Percentiles rank a stretch among this genome's conserved stretches.
Conservation (phyloP, 2,329 filamentous ascomycete species). For the Neospermospora avenae region DNA sequence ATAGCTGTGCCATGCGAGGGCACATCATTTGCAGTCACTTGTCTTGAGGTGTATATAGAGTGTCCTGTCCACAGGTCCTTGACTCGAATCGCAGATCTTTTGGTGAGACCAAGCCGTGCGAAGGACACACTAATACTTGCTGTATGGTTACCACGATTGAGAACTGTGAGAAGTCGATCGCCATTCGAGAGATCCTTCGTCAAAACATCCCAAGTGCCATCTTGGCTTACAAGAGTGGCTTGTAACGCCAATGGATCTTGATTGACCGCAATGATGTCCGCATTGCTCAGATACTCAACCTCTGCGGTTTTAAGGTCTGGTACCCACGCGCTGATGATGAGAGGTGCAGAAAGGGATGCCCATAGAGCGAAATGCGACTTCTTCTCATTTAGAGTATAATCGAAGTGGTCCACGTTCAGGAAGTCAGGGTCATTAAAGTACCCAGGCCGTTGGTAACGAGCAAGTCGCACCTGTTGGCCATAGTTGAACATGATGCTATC, state of each 20-base stretch:
- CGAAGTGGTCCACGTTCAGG: slow-evolving; percentile 30
- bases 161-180: slow-evolving; percentile 45
- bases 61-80: slow-evolving; percentile 45
- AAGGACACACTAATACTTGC: slow-evolving; percentile 34
- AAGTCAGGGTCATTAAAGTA: slow-evolving; percentile 37
- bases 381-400: slow-evolving; percentile 28
- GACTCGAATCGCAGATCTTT: slow-evolving; percentile 31
- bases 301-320: slow-evolving; percentile 35
- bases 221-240: slow-evolving; percentile 44
- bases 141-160: slow-evolving; percentile 41
- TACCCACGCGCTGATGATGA: slow-evolving; percentile 35
- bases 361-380: slow-evolving; percentile 32
- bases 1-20: slow-evolving; percentile 37
- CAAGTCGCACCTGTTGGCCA: slow-evolving; percentile 35
- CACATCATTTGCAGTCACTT: slow-evolving; percentile 38
- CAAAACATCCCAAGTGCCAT: slow-evolving; percentile 43
- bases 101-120: slow-evolving; percentile 28
- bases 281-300: slow-evolving; percentile 38
- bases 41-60: slow-evolving; percentile 34
- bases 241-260: slow-evolving; percentile 34
- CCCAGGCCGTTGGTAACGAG: slow-evolving; percentile 36
- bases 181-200: slow-evolving; percentile 45
- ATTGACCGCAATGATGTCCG: slow-evolving; percentile 29
- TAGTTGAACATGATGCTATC: slow-evolving; percentile 48
- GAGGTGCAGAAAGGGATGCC: slow-evolving; percentile 30